phyloP scores from a whole-genome alignment of 345 rosid genomes.

The Rhodamnia rubescens region DNA sequence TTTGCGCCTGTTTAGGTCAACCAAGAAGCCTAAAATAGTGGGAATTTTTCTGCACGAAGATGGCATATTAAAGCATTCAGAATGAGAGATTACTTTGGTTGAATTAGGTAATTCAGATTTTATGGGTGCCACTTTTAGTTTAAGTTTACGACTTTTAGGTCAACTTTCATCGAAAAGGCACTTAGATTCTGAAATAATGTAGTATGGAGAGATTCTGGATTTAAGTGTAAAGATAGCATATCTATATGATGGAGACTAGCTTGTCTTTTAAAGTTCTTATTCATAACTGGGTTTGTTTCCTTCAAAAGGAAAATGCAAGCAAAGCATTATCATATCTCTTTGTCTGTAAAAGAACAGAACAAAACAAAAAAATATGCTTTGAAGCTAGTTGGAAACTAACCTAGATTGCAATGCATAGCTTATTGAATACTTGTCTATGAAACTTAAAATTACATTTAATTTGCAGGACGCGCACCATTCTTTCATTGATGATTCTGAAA shows the following conservation, averaged over 20 bases:
- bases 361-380: neutral
- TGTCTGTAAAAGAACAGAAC: neutral
- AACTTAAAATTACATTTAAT: neutral
- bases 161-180: neutral
- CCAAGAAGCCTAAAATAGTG: neutral
- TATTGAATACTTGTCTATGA: neutral
- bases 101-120: neutral
- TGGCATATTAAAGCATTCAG: neutral
- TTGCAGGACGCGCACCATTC: conserved; percentile 80
- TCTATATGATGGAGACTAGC: neutral
- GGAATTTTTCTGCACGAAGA: neutral
- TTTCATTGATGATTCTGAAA: conserved; percentile 53
- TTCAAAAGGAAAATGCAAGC: neutral
- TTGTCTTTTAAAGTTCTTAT: neutral
- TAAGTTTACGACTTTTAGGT: neutral
- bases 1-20: neutral
- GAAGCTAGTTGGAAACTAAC: neutral
- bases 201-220: too few relatives aligned
- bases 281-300: neutral
- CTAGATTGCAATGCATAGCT: neutral
- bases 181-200: neutral
- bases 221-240: too few relatives aligned
- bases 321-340: neutral
- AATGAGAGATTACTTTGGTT: neutral
- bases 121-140: neutral